These are phyloP conservation scores for Arachis stenosperma DNA, from an alignment of 306 rosid genomes.

Conservation along the genomic window DNA sequence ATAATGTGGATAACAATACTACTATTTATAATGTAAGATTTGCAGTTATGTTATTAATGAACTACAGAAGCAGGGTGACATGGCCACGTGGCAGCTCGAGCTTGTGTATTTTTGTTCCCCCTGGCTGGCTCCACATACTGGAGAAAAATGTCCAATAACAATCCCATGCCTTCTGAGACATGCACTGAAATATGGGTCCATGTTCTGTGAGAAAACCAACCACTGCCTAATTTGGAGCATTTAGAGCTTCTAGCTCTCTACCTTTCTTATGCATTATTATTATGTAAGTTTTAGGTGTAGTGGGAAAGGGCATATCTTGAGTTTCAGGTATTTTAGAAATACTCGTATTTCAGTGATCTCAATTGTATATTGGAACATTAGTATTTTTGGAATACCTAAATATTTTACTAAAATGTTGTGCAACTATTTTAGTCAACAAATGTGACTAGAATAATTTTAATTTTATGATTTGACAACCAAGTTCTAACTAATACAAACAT, in stretches of 20 bases:
- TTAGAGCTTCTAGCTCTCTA: conserved; percentile 15
- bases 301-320: conserved; percentile 10
- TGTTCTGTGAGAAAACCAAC: conserved; percentile 40
- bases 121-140: conserved; percentile 49
- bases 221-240: conserved; percentile 34
- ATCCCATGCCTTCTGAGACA: conserved; percentile 39
- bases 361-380: too few species aligned
- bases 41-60: conserved; percentile 31
- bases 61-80: conserved; percentile 36
- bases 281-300: conserved; percentile 8
- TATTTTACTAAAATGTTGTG: too few species aligned
- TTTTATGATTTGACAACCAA: background rate
- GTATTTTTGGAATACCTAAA: too few species aligned
- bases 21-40: conserved; percentile 50
- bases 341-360: too few species aligned
- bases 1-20: conserved; percentile 41
- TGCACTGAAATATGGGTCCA: conserved; percentile 48
- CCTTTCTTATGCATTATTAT: conserved; percentile 24
- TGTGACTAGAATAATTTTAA: background rate
- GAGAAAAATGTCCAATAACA: conserved; percentile 52
- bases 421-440: background rate
- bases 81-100: conserved; percentile 62
- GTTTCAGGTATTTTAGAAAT: too few species aligned
- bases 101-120: conserved; percentile 49
- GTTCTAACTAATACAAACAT: background rate